These are phyloP conservation scores for Acanthochlamys bracteata DNA, from an alignment of 106 monocot genomes.

Conservation along the genomic window DNA sequence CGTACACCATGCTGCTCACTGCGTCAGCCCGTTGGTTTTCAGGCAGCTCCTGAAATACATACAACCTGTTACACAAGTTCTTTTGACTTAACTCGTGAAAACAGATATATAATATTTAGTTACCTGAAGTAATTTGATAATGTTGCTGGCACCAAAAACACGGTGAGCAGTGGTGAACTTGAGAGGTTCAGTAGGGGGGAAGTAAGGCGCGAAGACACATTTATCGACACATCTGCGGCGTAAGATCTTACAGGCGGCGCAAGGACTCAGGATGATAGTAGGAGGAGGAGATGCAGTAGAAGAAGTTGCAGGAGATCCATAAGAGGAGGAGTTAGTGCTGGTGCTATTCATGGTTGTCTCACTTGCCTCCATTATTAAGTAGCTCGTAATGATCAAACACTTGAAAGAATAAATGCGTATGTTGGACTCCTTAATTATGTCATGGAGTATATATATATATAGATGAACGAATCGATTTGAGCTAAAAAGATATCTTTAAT, in stretches of 20 bases:
- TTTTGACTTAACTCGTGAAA: no score
- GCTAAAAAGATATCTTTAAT: no score
- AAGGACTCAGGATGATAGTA: not conserved
- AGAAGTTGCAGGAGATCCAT: not conserved
- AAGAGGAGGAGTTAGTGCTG: not conserved
- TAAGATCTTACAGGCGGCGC: slow-evolving; percentile 23
- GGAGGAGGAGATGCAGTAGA: slow-evolving; percentile 1
- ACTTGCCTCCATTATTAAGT: not conserved
- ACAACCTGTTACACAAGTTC: not conserved
- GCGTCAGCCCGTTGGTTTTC: slow-evolving; percentile 13
- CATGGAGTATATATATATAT: no score
- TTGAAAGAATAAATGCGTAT: no score
- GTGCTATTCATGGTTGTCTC: not conserved
- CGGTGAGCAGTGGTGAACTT: slow-evolving; percentile 20
- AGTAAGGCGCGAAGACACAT: slow-evolving; percentile 19
- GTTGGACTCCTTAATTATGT: no score
- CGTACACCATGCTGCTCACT: slow-evolving; percentile 14
- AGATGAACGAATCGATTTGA: no score
- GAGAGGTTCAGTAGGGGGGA: slow-evolving; percentile 17
- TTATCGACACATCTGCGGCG: slow-evolving; percentile 16
- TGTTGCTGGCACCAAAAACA: slow-evolving; percentile 21
- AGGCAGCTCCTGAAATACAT: slow-evolving; percentile 5
- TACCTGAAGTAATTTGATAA: slow-evolving; percentile 16
- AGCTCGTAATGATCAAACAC: not conserved
- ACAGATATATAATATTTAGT: not conserved